Percentiles rank a stretch among this genome's conserved stretches.
phyloP scores from a whole-genome alignment of 139 green algal genomes.

The Mychonastes homosphaera region DNA sequence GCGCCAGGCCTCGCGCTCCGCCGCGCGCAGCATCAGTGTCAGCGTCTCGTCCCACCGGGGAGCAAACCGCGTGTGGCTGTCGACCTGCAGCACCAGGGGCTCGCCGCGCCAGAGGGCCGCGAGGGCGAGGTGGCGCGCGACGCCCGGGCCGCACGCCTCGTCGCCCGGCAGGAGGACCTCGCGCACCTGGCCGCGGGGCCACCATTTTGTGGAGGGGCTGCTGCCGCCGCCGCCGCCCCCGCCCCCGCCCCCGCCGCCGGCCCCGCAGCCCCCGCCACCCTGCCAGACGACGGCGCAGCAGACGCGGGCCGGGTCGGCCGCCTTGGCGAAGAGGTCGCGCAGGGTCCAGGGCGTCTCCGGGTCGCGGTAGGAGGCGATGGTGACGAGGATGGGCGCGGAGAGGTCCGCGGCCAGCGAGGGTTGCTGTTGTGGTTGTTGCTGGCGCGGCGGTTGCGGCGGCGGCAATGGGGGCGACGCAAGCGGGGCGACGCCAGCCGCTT shows the following conservation, averaged over 20 bases:
- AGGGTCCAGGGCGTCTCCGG: slow-evolving; percentile 59
- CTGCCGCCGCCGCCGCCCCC: neutral
- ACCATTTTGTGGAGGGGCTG: neutral
- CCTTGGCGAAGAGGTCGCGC: slow-evolving; percentile 40
- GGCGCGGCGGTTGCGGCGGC: slow-evolving; percentile 1
- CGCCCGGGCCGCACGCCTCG: slow-evolving; percentile 54
- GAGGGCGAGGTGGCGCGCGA: slow-evolving; percentile 43
- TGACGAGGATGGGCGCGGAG: slow-evolving; percentile 55
- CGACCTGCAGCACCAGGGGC: slow-evolving; percentile 62
- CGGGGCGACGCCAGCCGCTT: neutral
- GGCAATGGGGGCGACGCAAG: neutral
- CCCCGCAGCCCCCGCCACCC: neutral
- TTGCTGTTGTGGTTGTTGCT: neutral
- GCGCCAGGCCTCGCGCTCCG: too few relatives aligned
- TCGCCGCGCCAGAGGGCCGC: slow-evolving; percentile 53
- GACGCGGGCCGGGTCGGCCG: slow-evolving; percentile 34
- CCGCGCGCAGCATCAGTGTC: slow-evolving; percentile 26
- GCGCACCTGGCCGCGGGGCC: slow-evolving; percentile 27
- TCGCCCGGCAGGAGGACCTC: slow-evolving; percentile 37
- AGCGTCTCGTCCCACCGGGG: slow-evolving; percentile 31
- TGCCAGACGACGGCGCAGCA: slow-evolving; percentile 62
- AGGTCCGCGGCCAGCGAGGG: neutral
- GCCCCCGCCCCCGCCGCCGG: neutral
- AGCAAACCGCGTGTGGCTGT: slow-evolving; percentile 57
- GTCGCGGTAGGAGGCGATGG: slow-evolving; percentile 58